Evolutionary conservation across 306 rosid species (phyloP), one percentile per base, ranked within the genome.

Genomic region (Trifolium dubium): DNA sequence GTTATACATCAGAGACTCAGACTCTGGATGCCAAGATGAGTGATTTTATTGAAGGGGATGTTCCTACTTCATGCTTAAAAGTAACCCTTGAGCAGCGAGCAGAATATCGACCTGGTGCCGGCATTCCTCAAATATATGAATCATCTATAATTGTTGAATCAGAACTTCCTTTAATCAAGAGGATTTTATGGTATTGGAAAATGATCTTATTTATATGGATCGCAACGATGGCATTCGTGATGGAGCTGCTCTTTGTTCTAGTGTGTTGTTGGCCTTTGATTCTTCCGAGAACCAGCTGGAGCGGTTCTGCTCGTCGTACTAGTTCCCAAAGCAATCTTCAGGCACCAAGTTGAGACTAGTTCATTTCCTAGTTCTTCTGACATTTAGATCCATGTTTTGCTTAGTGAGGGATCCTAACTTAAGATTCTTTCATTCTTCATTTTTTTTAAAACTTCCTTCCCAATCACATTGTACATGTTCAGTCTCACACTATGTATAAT

Each of bases 41-140:
- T 77, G 96, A 97, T 64, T 88, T 86, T 14, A 71, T 80, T 2
- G 96, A 86, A 86, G 81, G 90, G 64, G 68, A 79, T 44, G 46
- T 76, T 17, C 96, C 97, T n/a, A 88, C 90, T n/a, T 85, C 96
- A 60, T 92, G 97, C 84, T 68, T 92, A 65, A 90, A 77, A 79
- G 85, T 94, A 79, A 87, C 81, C 46, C 85, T 94, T 8, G 96
- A 86, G 75, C 96, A 89, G 51, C 90, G 97, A 62, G 96, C 99
- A 14, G 96, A 88, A 77, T 88, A 81, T 83, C 74, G 14, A 1
- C 80, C 90, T 50, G 96, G 96, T 55, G 95, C 93, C 17, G 97
- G 99, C 58, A 87, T 94, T 73, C 99, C 99, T 32, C 90, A 94
- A 83, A 74, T 92, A 62, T 92, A 92, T 8, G 92, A 92, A 47